A percentile compares a stretch with the other conserved stretches of the same genome.
phyloP scores from a whole-genome alignment of 1,284 basidiomycete genomes.

The Tilletia walkeri region DNA sequence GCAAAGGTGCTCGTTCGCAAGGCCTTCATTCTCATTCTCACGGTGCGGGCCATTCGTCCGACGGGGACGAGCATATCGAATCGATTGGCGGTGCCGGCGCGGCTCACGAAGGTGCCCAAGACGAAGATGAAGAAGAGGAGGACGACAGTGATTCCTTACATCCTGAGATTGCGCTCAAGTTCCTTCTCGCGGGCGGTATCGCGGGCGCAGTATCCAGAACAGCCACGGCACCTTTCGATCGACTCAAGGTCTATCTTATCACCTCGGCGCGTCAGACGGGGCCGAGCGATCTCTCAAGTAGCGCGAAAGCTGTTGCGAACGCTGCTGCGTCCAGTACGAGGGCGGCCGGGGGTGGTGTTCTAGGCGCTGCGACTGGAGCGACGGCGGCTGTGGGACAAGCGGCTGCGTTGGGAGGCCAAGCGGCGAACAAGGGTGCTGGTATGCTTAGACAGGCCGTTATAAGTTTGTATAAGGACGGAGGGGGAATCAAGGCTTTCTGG shows the following conservation, averaged over 20 bases:
- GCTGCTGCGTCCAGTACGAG: constrained; percentile 25
- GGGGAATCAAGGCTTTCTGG: constrained; percentile 87
- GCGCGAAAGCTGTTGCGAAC: constrained; percentile 22
- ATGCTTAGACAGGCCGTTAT: constrained; percentile 72
- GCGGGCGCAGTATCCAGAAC: constrained; percentile 95
- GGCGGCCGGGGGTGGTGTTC: constrained; percentile 25
- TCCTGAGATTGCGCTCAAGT: constrained; percentile 79
- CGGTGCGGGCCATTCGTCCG: constrained; percentile 9
- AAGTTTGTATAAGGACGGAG: constrained; percentile 75
- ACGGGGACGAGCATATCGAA: constrained; percentile 3
- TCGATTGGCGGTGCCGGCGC: neutral
- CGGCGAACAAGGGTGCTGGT: constrained; percentile 62
- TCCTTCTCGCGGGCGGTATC: constrained; percentile 86
- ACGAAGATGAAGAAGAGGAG: constrained; percentile 63
- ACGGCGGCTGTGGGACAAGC: constrained; percentile 32
- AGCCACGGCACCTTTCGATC: constrained; percentile 95
- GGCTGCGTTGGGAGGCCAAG: constrained; percentile 23
- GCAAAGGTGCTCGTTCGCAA: neutral
- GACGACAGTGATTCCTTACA: constrained; percentile 64
- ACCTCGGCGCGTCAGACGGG: constrained; percentile 62
- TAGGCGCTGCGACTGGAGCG: neutral
- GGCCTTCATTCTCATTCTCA: neutral
- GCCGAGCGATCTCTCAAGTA: constrained; percentile 23
- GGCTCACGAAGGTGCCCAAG: constrained; percentile 36
- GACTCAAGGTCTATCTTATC: constrained; percentile 94